Evolutionary conservation across 2,329 filamentous ascomycete species (phyloP).

Genomic region (Endocalyx cinctus): DNA sequence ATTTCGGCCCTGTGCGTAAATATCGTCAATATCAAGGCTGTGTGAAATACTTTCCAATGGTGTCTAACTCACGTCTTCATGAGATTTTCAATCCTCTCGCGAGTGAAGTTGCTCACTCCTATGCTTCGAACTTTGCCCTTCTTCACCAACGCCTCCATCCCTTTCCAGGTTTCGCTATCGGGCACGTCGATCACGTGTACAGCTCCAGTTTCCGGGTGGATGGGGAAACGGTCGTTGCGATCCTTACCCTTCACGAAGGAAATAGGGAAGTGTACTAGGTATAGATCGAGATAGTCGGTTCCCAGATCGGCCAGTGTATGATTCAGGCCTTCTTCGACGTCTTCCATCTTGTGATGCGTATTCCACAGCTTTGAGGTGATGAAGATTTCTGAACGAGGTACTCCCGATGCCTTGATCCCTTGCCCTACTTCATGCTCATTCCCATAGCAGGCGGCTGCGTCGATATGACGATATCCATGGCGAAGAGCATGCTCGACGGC

Average conservation of each 20-base stretch:
- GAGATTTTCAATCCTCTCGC: slow-evolving; percentile 48
- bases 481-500: slow-evolving; percentile 20
- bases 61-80: slow-evolving; percentile 28
- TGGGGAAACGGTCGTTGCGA: slow-evolving; percentile 16
- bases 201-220: slow-evolving; percentile 10
- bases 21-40: neutral
- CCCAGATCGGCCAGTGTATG: slow-evolving; percentile 29
- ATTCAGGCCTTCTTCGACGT: slow-evolving; percentile 28
- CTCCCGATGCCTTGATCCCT: slow-evolving; percentile 21
- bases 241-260: slow-evolving; percentile 15
- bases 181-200: slow-evolving; percentile 23
- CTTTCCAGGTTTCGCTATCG: slow-evolving; percentile 9
- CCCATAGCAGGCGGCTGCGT: slow-evolving; percentile 20
- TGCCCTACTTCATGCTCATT: slow-evolving; percentile 24
- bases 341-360: slow-evolving; percentile 26
- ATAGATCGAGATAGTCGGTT: slow-evolving; percentile 35
- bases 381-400: slow-evolving; percentile 22
- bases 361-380: slow-evolving; percentile 24
- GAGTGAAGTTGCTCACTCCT: slow-evolving; percentile 56
- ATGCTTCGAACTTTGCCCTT: slow-evolving; percentile 53
- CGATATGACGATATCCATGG: slow-evolving; percentile 23
- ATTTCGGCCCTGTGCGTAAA: slow-evolving; percentile 33
- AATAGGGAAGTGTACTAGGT: slow-evolving; percentile 24
- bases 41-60: slow-evolving; percentile 4
- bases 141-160: slow-evolving; percentile 37